Conservation (phyloP, 2,329 filamentous ascomycete species). For the Xylaria sp. region DNA sequence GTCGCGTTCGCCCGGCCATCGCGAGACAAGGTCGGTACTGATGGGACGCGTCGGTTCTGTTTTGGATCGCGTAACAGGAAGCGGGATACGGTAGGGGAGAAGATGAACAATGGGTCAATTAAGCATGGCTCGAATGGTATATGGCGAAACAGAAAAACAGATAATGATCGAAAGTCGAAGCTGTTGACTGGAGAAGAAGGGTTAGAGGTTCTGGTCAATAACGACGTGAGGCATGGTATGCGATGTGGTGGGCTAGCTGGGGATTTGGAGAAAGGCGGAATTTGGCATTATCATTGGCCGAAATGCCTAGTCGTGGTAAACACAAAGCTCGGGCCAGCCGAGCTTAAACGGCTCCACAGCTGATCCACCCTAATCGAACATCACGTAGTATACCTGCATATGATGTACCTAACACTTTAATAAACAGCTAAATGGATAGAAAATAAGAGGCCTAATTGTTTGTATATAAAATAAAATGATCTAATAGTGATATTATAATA, state of each 20-base stretch:
- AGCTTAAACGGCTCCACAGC: background rate
- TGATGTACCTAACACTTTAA: no score
- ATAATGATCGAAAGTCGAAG: conserved; percentile 21
- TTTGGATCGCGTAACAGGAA: conserved; percentile 35
- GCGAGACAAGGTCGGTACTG: conserved; percentile 33
- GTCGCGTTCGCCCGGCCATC: conserved; percentile 58
- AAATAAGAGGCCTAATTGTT: no score
- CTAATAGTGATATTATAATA: no score
- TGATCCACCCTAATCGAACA: background rate
- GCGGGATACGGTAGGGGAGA: conserved; percentile 3
- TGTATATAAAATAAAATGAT: no score
- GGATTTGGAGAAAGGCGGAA: conserved; percentile 34
- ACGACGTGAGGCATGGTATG: conserved; percentile 31
- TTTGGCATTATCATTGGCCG: conserved; percentile 39
- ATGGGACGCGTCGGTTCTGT: conserved; percentile 42
- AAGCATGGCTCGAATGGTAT: conserved; percentile 38
- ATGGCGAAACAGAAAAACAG: conserved; percentile 12
- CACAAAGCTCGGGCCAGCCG: conserved; percentile 46
- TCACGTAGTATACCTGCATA: no score
- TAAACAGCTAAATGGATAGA: no score
- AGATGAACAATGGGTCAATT: conserved; percentile 31
- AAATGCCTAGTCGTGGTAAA: conserved; percentile 40
- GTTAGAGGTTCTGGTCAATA: conserved; percentile 10
- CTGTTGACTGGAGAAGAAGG: conserved; percentile 18
- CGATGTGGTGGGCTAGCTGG: conserved; percentile 26